Base-by-base conservation (phyloP, 2,329 filamentous ascomycete species). In the Hypoxylon sp. region DNA sequence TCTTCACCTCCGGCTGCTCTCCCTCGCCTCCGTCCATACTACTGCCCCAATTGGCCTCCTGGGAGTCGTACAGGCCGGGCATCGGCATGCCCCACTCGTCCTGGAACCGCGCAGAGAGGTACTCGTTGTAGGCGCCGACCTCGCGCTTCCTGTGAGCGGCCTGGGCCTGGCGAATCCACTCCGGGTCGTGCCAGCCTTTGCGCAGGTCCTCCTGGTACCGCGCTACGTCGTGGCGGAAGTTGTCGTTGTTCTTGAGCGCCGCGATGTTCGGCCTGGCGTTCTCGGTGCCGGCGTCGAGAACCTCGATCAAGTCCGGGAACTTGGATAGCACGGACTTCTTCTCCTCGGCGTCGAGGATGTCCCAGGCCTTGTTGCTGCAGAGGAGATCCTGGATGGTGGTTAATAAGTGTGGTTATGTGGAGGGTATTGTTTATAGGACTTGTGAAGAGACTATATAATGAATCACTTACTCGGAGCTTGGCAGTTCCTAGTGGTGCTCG, bases 91-190 rank as follows among this genome's bases (percentile, higher is more conserved):
- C 81, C 86, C 86, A 89, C 27, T 84, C 82, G 2, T 80, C 75
- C 72, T 83, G 79, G 63, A 89, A 85, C 59, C 82, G 82, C 2
- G 77, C 72, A 8, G 80, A 76, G 31, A 86, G 77, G 57, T 81
- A 84, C 2, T 82, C 81, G 64, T 88, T 82, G 66, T 87, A 89
- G 1, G 84, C 79, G 3, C 87, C 87, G 0, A 78, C 74, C 56
- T 78, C 80, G 61, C 86, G 84, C 73, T 81, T 79, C 60, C 82
- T 79, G 67, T 88, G 85, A 0, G 87, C 87, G 3, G 75, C 75
- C 80, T 84, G 88, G 0, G 87, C 87, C 61, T 84, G 80, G 14
- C 74, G 77, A 6, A 89, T 81, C 87, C 87, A 89, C 13, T 82
- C 80, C 1, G 82, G 80, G 69, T 88, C 85, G 64, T 88, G 85